Conservation (phyloP, 345 rosid genomes). For the Populus euphratica region DNA sequence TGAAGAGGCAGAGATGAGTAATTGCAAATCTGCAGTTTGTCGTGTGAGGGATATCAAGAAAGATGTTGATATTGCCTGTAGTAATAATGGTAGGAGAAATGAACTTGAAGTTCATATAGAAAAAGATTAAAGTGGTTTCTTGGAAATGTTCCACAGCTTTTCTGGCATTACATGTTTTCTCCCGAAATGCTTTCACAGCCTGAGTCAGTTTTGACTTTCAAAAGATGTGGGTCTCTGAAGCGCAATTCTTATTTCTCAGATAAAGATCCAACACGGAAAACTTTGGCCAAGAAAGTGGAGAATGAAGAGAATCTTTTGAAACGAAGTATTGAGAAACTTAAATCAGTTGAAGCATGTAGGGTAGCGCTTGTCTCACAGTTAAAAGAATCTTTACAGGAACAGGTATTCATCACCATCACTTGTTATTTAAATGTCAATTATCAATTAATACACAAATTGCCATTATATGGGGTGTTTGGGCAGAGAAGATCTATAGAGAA, state of each 20-base stretch:
- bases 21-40: slow-evolving; percentile 68
- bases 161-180: background rate
- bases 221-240: slow-evolving; percentile 19
- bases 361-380: slow-evolving; percentile 69
- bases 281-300: slow-evolving; percentile 62
- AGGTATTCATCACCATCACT: slow-evolving; percentile 38
- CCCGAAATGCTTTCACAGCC: background rate
- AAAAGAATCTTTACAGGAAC: slow-evolving; percentile 74
- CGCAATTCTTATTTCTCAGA: slow-evolving; percentile 33
- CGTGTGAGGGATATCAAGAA: slow-evolving; percentile 79
- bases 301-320: slow-evolving; percentile 70
- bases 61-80: slow-evolving; percentile 59
- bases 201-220: slow-evolving; percentile 6
- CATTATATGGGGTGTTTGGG: background rate
- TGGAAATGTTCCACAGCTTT: background rate
- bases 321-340: slow-evolving; percentile 73
- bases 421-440: background rate
- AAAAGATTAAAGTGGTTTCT: slow-evolving; percentile 1
- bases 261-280: slow-evolving; percentile 55
- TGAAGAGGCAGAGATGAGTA: slow-evolving; percentile 80
- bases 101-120: background rate
- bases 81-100: slow-evolving; percentile 42
- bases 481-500: background rate
- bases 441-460: background rate
- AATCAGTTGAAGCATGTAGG: slow-evolving; percentile 72